Conservation (phyloP, 345 rosid species). For the Aquilaria malaccensis region DNA sequence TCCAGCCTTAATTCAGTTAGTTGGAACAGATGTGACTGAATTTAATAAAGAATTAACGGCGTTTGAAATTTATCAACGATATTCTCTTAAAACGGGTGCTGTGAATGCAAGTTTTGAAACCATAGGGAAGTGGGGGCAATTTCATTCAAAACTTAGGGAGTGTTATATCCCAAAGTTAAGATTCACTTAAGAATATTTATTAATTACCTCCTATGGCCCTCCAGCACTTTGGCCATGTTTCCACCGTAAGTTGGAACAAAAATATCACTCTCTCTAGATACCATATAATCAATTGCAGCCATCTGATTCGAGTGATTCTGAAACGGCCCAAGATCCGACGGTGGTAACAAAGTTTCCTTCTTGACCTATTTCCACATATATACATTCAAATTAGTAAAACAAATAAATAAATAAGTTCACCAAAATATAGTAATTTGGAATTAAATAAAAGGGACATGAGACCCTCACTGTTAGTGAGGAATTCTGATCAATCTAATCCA, state of each 20-base stretch:
- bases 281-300: conserved; percentile 90
- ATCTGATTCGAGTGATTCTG: conserved; percentile 83
- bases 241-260: conserved; percentile 85
- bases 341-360: conserved; percentile 67
- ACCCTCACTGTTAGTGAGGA: too few relatives aligned
- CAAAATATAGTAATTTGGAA: too few relatives aligned
- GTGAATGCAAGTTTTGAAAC: not conserved
- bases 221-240: conserved; percentile 92
- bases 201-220: conserved; percentile 86
- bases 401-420: not conserved
- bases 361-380: conserved; percentile 45
- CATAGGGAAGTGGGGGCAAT: too few relatives aligned
- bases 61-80: too few relatives aligned
- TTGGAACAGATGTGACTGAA: too few relatives aligned
- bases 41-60: too few relatives aligned
- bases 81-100: too few relatives aligned
- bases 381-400: conserved; percentile 2
- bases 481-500: too few relatives aligned
- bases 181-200: not conserved
- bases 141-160: too few relatives aligned
- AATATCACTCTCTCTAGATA: conserved; percentile 80
- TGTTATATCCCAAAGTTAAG: too few relatives aligned
- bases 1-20: too few relatives aligned
- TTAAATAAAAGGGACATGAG: too few relatives aligned
- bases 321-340: conserved; percentile 58